A percentile compares a stretch with the other conserved stretches of the same genome.
phyloP scores from a whole-genome alignment of 352 stramenopile species.

The Globisporangium lucens region DNA sequence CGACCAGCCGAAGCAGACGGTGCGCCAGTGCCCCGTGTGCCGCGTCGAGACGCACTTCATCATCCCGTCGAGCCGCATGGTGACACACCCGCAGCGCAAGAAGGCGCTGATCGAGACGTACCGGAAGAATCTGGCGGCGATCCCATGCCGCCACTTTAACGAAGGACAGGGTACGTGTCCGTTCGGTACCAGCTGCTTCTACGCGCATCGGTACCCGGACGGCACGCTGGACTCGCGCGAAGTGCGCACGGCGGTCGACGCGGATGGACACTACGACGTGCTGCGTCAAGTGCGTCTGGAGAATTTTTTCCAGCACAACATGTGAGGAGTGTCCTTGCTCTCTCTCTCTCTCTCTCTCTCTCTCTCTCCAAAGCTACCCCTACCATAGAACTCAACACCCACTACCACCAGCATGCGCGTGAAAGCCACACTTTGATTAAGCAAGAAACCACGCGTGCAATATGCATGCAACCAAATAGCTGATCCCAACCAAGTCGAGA shows the following conservation, averaged over 20 bases:
- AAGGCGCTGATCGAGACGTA: conserved; percentile 67
- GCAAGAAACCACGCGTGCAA: not conserved
- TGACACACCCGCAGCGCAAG: conserved; percentile 62
- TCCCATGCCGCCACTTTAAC: conserved; percentile 84
- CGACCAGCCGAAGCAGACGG: conserved; percentile 73
- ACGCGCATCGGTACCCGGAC: conserved; percentile 70
- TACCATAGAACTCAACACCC: not conserved
- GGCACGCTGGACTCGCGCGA: conserved; percentile 56
- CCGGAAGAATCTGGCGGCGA: conserved; percentile 66
- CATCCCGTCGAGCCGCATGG: conserved; percentile 81
- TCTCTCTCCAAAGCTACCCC: not conserved
- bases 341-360: no score
- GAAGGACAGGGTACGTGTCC: conserved; percentile 77
- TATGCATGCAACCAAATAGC: not conserved
- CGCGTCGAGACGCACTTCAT: conserved; percentile 80
- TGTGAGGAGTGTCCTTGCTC: not conserved
- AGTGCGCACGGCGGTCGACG: conserved; percentile 69
- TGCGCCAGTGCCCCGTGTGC: conserved; percentile 77
- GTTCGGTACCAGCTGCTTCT: conserved; percentile 88
- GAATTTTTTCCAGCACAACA: conserved; percentile 48
- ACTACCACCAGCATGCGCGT: not conserved
- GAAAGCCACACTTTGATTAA: not conserved
- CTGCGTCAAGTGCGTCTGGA: conserved; percentile 71
- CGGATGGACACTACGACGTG: conserved; percentile 73
- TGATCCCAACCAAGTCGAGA: not conserved